Percentiles rank a stretch among this genome's conserved stretches.
Evolutionary conservation across 148 eudicot species (phyloP).

Genomic region (Oxyria digyna): DNA sequence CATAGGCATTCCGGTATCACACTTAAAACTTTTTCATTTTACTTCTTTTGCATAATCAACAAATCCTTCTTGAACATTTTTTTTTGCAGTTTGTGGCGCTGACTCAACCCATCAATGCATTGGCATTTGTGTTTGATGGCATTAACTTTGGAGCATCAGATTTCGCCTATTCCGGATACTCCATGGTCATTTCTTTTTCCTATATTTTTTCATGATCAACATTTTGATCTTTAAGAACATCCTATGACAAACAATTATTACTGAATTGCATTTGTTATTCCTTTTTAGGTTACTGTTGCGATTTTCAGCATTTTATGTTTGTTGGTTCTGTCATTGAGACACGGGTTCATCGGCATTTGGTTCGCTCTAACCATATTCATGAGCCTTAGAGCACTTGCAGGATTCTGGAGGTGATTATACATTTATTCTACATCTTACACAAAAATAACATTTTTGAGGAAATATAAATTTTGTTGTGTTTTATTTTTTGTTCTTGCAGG

Average conservation of each 20-base stretch:
- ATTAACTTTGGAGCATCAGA: conserved; percentile 53
- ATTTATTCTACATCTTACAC: neutral
- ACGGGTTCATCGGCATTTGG: conserved; percentile 77
- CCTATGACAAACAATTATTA: neutral
- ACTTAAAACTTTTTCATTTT: neutral
- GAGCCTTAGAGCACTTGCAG: conserved; percentile 70
- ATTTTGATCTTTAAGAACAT: neutral
- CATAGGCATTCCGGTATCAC: conserved; percentile 33
- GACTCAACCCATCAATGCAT: conserved; percentile 46
- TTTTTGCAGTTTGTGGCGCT: conserved; percentile 38
- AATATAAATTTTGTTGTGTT: neutral
- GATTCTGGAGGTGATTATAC: conserved; percentile 61
- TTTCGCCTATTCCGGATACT: conserved; percentile 44
- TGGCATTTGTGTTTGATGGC: conserved; percentile 54
- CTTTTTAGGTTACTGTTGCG: conserved; percentile 53
- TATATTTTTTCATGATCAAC: neutral
- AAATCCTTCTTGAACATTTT: neutral
- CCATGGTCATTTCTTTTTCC: conserved; percentile 25
- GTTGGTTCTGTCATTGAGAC: conserved; percentile 31
- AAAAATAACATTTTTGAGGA: neutral
- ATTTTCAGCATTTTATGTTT: conserved; percentile 42
- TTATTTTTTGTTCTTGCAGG: conserved; percentile 26
- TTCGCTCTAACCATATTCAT: conserved; percentile 63
- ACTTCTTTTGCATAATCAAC: neutral
- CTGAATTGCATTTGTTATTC: neutral